phyloP scores from a whole-genome alignment of 768 basidiomycete species.

The Termitomyces heimii region DNA sequence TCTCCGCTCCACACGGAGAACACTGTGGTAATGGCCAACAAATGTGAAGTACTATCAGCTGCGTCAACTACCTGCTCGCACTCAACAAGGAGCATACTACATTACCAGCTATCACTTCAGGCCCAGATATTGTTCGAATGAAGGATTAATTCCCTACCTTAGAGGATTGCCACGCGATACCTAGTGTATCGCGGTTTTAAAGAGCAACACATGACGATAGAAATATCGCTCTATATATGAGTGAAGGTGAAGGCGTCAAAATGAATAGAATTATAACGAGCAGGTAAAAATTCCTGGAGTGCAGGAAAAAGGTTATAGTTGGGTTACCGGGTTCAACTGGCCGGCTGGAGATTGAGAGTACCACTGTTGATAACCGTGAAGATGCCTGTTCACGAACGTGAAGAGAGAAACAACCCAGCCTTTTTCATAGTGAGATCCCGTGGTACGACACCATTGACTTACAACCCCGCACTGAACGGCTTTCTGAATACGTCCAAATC shows the following conservation, averaged over 20 bases:
- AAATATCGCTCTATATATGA: neutral
- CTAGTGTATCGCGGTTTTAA: neutral
- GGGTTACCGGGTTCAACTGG: neutral
- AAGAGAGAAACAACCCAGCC: neutral
- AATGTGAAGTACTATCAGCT: neutral
- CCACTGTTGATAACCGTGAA: neutral
- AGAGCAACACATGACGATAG: neutral
- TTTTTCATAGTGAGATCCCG: neutral
- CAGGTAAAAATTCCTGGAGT: neutral
- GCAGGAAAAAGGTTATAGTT: neutral
- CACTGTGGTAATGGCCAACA: too few species aligned
- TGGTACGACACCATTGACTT: neutral
- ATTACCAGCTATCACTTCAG: neutral
- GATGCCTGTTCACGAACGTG: neutral
- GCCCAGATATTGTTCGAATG: neutral
- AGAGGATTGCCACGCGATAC: too few species aligned
- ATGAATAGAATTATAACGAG: neutral
- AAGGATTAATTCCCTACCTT: neutral
- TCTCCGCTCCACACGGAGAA: slow-evolving; percentile 37
- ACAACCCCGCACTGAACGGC: neutral
- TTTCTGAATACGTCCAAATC: neutral
- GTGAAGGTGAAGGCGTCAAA: neutral
- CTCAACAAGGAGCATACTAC: neutral
- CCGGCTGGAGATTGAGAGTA: too few species aligned
- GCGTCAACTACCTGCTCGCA: neutral